Evolutionary conservation across 2,329 filamentous ascomycete genomes (phyloP).

Genomic region (Thelonectria discophora): DNA sequence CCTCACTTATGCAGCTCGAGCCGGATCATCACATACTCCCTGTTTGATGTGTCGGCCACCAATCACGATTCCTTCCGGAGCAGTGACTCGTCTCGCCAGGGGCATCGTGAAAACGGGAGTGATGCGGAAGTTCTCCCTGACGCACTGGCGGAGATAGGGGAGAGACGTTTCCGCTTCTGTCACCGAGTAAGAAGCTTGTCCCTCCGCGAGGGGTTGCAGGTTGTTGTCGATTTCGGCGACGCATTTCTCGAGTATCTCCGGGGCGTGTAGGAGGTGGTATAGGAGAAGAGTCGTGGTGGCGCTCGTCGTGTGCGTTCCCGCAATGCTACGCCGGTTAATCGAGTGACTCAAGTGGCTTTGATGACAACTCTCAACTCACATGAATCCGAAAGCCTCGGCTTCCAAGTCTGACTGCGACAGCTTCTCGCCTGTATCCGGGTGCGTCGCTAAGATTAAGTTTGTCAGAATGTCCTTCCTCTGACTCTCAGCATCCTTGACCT

Average conservation of each 20-base stretch:
- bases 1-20: not conserved
- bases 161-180: slow-evolving; percentile 18
- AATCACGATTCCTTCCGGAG: slow-evolving; percentile 15
- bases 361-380: slow-evolving; percentile 11
- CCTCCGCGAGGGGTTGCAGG: slow-evolving; percentile 8
- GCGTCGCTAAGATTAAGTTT: slow-evolving; percentile 22
- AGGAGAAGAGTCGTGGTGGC: slow-evolving; percentile 25
- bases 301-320: slow-evolving; percentile 28
- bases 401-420: slow-evolving; percentile 19
- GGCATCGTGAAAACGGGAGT: slow-evolving; percentile 30
- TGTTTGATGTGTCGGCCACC: slow-evolving; percentile 22
- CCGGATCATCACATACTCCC: slow-evolving; percentile 15
- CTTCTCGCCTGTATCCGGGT: slow-evolving; percentile 24
- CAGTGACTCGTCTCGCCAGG: slow-evolving; percentile 18
- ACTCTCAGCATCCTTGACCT: not conserved
- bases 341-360: not conserved
- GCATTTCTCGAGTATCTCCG: slow-evolving; percentile 12
- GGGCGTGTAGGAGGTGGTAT: slow-evolving; percentile 24
- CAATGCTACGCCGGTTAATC: slow-evolving; percentile 15
- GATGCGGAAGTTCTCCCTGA: slow-evolving; percentile 28
- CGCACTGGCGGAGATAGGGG: slow-evolving; percentile 24
- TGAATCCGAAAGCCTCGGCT: slow-evolving; percentile 28
- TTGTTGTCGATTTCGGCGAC: slow-evolving; percentile 24
- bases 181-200: slow-evolving; percentile 11
- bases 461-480: slow-evolving; percentile 27